Evolutionary conservation across 2,329 filamentous ascomycete species (phyloP).

Genomic region (Bipolaris zeicola): DNA sequence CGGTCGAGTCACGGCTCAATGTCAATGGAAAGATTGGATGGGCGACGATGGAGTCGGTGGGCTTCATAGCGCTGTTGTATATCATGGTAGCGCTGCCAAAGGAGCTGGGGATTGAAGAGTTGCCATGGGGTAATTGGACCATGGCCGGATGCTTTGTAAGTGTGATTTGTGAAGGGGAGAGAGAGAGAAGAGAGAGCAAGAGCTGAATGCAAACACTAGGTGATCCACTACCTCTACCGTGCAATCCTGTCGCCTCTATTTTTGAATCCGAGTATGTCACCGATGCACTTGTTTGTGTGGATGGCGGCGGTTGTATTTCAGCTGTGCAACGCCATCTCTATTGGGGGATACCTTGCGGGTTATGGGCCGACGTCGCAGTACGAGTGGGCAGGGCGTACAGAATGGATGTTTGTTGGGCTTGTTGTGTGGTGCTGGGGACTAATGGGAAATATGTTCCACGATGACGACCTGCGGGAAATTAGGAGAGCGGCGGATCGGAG

Average conservation of each 20-base stretch:
- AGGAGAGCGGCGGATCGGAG: conserved; percentile 69
- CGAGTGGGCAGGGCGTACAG: conserved; percentile 56
- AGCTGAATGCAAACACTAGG: conserved; percentile 48
- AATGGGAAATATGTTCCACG: conserved; percentile 82
- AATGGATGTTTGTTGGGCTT: conserved; percentile 66
- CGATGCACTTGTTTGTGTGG: conserved; percentile 76
- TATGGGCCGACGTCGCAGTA: conserved; percentile 71
- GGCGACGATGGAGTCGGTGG: conserved; percentile 85
- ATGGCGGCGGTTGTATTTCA: conserved; percentile 73
- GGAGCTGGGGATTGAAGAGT: conserved; percentile 59
- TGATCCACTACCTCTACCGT: conserved; percentile 89
- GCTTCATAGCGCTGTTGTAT: conserved; percentile 78
- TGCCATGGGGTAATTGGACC: conserved; percentile 80
- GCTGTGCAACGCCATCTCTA: conserved; percentile 74
- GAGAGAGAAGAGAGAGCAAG: neutral
- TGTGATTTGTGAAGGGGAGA: conserved; percentile 8
- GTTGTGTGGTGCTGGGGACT: conserved; percentile 78
- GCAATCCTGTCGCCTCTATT: conserved; percentile 81
- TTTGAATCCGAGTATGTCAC: conserved; percentile 87
- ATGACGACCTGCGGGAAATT: conserved; percentile 88
- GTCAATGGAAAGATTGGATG: conserved; percentile 87
- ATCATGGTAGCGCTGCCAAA: conserved; percentile 72
- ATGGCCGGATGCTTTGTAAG: conserved; percentile 70
- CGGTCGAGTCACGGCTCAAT: conserved; percentile 74
- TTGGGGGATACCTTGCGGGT: conserved; percentile 81